phyloP scores from a whole-genome alignment of 2,329 filamentous ascomycete species.

The Lachnellula cervina region DNA sequence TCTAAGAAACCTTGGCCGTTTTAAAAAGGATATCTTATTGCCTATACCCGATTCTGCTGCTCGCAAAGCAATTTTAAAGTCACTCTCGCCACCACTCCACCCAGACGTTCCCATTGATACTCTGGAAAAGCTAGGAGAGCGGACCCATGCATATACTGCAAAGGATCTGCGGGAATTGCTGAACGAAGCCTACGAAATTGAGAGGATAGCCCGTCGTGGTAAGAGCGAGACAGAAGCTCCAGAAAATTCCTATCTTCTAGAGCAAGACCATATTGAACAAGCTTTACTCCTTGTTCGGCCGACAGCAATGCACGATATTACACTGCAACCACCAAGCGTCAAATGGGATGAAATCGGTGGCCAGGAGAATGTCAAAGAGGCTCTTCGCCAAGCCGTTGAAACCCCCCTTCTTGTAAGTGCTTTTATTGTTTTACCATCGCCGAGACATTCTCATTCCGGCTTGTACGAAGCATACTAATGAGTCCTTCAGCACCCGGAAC shows the following conservation, averaged over 20 bases:
- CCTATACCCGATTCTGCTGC: constrained; percentile 69
- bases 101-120: constrained; percentile 46
- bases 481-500: constrained; percentile 40
- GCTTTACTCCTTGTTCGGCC: constrained; percentile 69
- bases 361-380: constrained; percentile 67
- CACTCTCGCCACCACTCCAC: constrained; percentile 39
- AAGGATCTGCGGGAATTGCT: constrained; percentile 68
- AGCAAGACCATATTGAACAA: constrained; percentile 52
- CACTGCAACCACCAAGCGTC: constrained; percentile 81
- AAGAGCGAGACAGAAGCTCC: not conserved
- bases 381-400: constrained; percentile 43
- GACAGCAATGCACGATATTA: constrained; percentile 83
- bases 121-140: constrained; percentile 59
- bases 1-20: constrained; percentile 60
- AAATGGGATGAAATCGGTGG: constrained; percentile 87
- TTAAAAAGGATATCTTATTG: constrained; percentile 65
- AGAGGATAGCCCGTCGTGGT: constrained; percentile 22
- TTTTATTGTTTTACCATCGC: not conserved
- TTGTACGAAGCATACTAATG: constrained; percentile 7
- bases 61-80: constrained; percentile 68
- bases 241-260: constrained; percentile 23
- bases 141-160: constrained; percentile 83
- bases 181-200: constrained; percentile 43
- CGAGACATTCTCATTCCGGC: not conserved
- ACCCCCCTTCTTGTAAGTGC: constrained; percentile 26